A percentile compares a stretch with the other conserved stretches of the same genome.
Evolutionary conservation across 75 land plant genomes (phyloP).

Genomic region (Picea glauca): DNA sequence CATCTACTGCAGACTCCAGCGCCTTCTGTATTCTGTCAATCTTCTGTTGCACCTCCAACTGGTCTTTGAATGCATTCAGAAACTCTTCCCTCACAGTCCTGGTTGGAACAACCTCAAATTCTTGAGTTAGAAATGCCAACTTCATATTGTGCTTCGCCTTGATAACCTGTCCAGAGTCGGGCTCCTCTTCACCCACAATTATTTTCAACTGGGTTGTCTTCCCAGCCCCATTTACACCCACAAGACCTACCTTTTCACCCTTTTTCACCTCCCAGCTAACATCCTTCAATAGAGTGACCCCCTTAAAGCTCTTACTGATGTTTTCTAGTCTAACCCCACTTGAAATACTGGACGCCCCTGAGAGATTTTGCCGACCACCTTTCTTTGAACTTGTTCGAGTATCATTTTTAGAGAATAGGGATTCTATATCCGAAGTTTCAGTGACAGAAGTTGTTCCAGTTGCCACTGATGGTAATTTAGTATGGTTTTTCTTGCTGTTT

Average conservation of each 20-base stretch:
- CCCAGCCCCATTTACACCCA: slow-evolving; percentile 95
- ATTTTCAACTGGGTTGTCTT: slow-evolving; percentile 94
- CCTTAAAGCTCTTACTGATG: slow-evolving; percentile 80
- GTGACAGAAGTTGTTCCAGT: neutral
- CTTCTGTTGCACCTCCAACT: slow-evolving; percentile 62
- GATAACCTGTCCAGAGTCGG: slow-evolving; percentile 82
- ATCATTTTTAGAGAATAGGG: slow-evolving; percentile 20
- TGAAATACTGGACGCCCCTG: slow-evolving; percentile 79
- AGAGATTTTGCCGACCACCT: no score
- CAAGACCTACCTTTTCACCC: slow-evolving; percentile 91
- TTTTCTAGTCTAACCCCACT: slow-evolving; percentile 88
- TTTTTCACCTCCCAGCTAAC: slow-evolving; percentile 94
- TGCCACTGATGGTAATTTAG: slow-evolving; percentile 11
- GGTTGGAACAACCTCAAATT: slow-evolving; percentile 78
- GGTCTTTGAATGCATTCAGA: slow-evolving; percentile 74
- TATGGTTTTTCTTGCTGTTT: neutral
- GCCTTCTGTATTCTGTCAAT: slow-evolving; percentile 93
- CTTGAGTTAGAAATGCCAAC: slow-evolving; percentile 84
- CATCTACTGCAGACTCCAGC: slow-evolving; percentile 66
- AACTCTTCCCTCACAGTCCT: slow-evolving; percentile 88
- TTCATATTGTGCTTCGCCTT: slow-evolving; percentile 87
- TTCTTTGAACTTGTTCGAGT: no score
- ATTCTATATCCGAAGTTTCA: slow-evolving; percentile 25
- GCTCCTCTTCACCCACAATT: slow-evolving; percentile 72
- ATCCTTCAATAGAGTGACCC: slow-evolving; percentile 70